phyloP scores from a whole-genome alignment of 805 yeast species.

The Suhomyces sp. region DNA sequence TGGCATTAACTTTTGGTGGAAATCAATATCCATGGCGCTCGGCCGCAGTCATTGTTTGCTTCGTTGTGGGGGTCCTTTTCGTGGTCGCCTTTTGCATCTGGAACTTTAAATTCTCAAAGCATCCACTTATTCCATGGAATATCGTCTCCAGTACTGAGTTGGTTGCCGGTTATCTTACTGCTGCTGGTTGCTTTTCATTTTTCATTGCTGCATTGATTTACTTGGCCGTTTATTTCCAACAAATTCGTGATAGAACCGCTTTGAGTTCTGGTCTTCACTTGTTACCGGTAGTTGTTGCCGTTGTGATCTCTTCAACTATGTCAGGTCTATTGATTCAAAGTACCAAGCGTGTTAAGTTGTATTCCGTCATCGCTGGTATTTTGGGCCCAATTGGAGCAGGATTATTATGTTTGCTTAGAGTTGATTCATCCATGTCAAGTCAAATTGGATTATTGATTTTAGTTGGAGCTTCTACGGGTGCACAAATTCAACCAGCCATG shows the following conservation, averaged over 20 bases:
- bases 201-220: slow-evolving; percentile 25
- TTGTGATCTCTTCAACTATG: slow-evolving; percentile 34
- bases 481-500: slow-evolving; percentile 46
- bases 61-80: slow-evolving; percentile 21
- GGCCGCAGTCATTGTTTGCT: slow-evolving; percentile 22
- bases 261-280: slow-evolving; percentile 47
- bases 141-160: slow-evolving; percentile 14
- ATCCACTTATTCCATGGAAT: slow-evolving; percentile 20
- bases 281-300: slow-evolving; percentile 44
- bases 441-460: slow-evolving; percentile 48
- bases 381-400: slow-evolving; percentile 47
- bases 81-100: slow-evolving; percentile 17
- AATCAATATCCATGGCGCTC: slow-evolving; percentile 21
- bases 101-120: slow-evolving; percentile 17
- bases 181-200: slow-evolving; percentile 17
- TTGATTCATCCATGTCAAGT: slow-evolving; percentile 32
- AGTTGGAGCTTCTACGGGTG: slow-evolving; percentile 49
- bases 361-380: slow-evolving; percentile 33
- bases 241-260: slow-evolving; percentile 40
- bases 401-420: slow-evolving; percentile 38
- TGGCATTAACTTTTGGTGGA: slow-evolving; percentile 25
- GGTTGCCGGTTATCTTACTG: slow-evolving; percentile 14
- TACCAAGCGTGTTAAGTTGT: slow-evolving; percentile 43
- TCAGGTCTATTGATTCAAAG: slow-evolving; percentile 40
- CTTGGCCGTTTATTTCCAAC: slow-evolving; percentile 51